phyloP scores from a whole-genome alignment of 495 filamentous ascomycete genomes.

The Staphylotrichum longicolle region DNA sequence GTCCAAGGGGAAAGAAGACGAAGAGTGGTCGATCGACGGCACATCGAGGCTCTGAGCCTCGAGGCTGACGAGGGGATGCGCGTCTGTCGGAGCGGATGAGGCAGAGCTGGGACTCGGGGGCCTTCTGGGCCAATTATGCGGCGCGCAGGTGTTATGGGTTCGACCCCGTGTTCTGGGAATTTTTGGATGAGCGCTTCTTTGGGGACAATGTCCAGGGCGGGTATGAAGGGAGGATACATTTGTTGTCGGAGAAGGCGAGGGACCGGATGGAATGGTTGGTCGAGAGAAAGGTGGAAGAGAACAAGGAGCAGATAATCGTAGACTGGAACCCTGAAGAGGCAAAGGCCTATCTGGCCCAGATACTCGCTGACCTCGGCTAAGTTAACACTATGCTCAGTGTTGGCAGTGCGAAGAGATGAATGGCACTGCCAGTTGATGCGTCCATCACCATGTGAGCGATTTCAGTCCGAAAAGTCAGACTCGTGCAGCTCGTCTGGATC shows the following conservation, averaged over 20 bases:
- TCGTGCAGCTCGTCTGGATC: conserved; percentile 39
- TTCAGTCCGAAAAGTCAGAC: conserved; percentile 33
- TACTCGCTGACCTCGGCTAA: conserved; percentile 11
- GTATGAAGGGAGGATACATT: conserved; percentile 27
- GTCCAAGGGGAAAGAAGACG: background rate
- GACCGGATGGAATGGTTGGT: conserved; percentile 26
- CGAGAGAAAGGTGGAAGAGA: conserved; percentile 28
- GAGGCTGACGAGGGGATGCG: background rate
- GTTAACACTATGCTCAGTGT: background rate
- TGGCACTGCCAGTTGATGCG: background rate
- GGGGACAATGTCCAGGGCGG: conserved; percentile 28
- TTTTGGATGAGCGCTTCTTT: conserved; percentile 29
- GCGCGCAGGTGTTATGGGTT: conserved; percentile 32
- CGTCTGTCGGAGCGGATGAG: conserved; percentile 28
- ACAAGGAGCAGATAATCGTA: conserved; percentile 20
- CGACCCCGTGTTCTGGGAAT: conserved; percentile 29
- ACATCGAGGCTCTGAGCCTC: conserved; percentile 3
- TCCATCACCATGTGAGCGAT: background rate
- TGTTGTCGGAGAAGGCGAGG: conserved; percentile 19
- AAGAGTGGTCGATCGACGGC: conserved; percentile 4
- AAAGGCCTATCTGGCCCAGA: conserved; percentile 16
- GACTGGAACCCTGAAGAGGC: conserved; percentile 24
- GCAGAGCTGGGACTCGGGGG: conserved; percentile 35
- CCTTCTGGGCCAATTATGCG: conserved; percentile 35
- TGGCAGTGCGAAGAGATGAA: too few species aligned